These are phyloP conservation scores for Penicillium arizonense DNA, from an alignment of 495 filamentous ascomycete species.

Conservation along the genomic window DNA sequence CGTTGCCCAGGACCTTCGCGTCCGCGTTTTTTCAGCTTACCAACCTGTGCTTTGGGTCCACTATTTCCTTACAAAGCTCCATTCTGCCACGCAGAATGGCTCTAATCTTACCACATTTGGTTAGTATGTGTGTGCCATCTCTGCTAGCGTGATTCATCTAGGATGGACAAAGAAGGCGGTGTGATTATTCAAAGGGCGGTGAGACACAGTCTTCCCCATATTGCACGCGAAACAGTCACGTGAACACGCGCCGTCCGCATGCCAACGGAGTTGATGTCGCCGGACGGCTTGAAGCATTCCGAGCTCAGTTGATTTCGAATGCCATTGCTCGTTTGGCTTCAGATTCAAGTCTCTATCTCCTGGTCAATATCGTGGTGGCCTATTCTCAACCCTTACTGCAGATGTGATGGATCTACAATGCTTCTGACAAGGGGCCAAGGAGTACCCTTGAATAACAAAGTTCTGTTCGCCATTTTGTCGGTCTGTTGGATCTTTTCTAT, in stretches of 20 bases:
- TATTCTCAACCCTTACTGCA: slow-evolving; percentile 4
- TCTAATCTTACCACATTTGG: not conserved
- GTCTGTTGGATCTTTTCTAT: no score
- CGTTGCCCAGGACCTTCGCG: slow-evolving; percentile 7
- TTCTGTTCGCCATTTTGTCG: no score
- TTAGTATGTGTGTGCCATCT: not conserved
- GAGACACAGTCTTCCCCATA: not conserved
- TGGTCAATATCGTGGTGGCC: not conserved
- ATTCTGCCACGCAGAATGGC: slow-evolving; percentile 1
- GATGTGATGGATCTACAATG: not conserved
- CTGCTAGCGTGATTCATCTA: not conserved
- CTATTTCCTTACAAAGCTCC: not conserved
- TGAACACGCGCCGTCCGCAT: slow-evolving; percentile 19
- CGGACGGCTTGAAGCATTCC: slow-evolving; percentile 19
- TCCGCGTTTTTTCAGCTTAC: slow-evolving; percentile 14
- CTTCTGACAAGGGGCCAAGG: slow-evolving; percentile 1
- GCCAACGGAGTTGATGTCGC: slow-evolving; percentile 9
- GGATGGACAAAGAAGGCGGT: not conserved
- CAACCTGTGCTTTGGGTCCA: not conserved
- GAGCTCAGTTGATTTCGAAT: slow-evolving; percentile 18
- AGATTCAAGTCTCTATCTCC: not conserved
- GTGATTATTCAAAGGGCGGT: not conserved
- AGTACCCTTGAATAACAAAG: not conserved
- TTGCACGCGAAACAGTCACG: slow-evolving; percentile 18
- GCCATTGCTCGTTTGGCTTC: not conserved